A percentile compares a stretch with the other conserved stretches of the same genome.
These are phyloP conservation scores for Spizellomyces sp. DNA, from an alignment of 192 early-diverging fungal genomes.

Conservation along the genomic window DNA sequence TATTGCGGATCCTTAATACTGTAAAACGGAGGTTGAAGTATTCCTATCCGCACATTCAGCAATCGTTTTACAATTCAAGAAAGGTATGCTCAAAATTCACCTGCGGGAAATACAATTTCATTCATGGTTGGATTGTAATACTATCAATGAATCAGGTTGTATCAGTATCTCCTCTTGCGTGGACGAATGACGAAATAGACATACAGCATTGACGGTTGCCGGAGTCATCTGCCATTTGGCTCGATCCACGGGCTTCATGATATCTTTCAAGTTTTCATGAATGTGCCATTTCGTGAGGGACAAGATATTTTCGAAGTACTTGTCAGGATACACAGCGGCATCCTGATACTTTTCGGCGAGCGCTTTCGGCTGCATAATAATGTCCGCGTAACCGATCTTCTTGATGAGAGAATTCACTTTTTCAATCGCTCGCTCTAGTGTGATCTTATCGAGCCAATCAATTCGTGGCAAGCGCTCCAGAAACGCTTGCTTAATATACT, in stretches of 20 bases:
- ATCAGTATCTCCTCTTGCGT: neutral
- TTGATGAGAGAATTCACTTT: conserved; percentile 33
- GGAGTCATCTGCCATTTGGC: conserved; percentile 35
- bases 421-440: conserved; percentile 26
- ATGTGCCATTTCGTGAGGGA: neutral
- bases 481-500: conserved; percentile 28
- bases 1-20: conserved; percentile 1
- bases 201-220: conserved; percentile 37
- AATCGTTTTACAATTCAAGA: neutral
- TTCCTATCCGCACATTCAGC: neutral
- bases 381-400: conserved; percentile 39
- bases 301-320: conserved; percentile 24
- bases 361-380: conserved; percentile 27
- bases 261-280: conserved; percentile 12
- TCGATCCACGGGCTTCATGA: conserved; percentile 29
- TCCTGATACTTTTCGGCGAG: conserved; percentile 23
- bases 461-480: conserved; percentile 29
- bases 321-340: conserved; percentile 8
- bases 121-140: conserved; percentile 40
- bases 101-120: conserved; percentile 45
- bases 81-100: neutral
- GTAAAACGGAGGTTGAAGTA: conserved; percentile 32
- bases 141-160: neutral
- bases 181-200: neutral
- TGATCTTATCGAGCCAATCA: conserved; percentile 37